Evolutionary conservation across 2,329 filamentous ascomycete genomes (phyloP), one percentile per base, ranked within the genome.

Genomic region (Amauroascus niger): DNA sequence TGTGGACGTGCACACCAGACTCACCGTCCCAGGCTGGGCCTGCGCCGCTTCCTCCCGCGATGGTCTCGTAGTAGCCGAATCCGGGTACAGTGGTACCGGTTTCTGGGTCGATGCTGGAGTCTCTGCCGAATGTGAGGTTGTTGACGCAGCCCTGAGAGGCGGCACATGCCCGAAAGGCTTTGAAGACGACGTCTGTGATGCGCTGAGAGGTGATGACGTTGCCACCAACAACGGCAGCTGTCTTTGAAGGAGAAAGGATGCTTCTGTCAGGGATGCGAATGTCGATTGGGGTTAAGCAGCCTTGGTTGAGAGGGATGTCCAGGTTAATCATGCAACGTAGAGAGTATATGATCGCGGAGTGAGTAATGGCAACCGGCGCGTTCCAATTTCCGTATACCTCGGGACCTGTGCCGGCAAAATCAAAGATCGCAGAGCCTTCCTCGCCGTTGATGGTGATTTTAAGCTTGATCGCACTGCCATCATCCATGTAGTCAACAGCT

Each of bases 51-150:
- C 87, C 88, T 39, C 88, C 87, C 0, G 87, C 86, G 57, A 93
- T 91, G 2, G 88, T 93, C 68, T 93, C 88, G 67, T 91, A 91
- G 73, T 91, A 93, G 8, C 87, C 87, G 64, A 93, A 93, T 0
- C 87, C 87, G 33, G 81, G 81, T n/a, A 81, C 75, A n/a, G 64
- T 61, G 4, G 77, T 76, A 52, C 79, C 76, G 47, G 78, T 72
- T 3, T 76, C 75, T 0, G 76, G 70, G 56, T 85, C 83, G 41
- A 86, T 86, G 52, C 86, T 85, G 62, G 87, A 88, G 46, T 49
- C 16, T 22, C 46, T 33, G 57, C 86, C 87, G 63, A 93, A 93
- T 0, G 87, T 91, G 5, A 93, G 76, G 66, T 91, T 91, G 69
- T 93, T 93, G 68, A 83, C 87, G 69, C 87, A 85, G 47, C 88